Conservation (phyloP, 2,329 filamentous ascomycete species). For the Lachnellula occidentalis region DNA sequence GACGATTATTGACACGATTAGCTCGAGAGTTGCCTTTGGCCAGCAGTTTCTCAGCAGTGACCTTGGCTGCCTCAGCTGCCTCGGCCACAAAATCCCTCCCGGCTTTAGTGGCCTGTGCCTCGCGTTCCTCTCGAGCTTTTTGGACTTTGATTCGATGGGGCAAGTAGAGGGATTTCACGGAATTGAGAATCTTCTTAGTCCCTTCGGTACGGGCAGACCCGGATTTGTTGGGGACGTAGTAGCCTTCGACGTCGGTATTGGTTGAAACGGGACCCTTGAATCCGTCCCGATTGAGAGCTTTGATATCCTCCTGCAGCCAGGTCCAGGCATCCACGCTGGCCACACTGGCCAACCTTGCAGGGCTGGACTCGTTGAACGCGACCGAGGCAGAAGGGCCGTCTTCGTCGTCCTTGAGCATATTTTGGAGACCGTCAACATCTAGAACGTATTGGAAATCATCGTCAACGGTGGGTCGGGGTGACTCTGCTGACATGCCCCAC, state of each 20-base stretch:
- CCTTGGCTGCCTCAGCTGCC: conserved; percentile 64
- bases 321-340: conserved; percentile 53
- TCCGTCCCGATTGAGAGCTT: conserved; percentile 57
- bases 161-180: conserved; percentile 96
- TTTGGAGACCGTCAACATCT: conserved; percentile 67
- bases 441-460: conserved; percentile 59
- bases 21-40: conserved; percentile 88
- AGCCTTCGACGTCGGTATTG: conserved; percentile 50
- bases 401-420: conserved; percentile 63
- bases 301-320: conserved; percentile 68
- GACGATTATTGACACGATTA: conserved; percentile 92
- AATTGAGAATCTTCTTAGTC: conserved; percentile 90
- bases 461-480: conserved; percentile 58
- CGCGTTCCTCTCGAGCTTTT: conserved; percentile 84
- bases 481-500: conserved; percentile 53
- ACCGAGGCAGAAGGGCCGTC: conserved; percentile 53
- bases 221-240: conserved; percentile 79
- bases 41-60: conserved; percentile 72
- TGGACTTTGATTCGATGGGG: conserved; percentile 97
- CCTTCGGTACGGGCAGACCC: conserved; percentile 90
- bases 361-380: conserved; percentile 41
- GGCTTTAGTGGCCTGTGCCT: conserved; percentile 65
- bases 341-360: conserved; percentile 41
- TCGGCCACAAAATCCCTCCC: conserved; percentile 60
- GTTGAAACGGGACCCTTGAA: conserved; percentile 39